Evolutionary conservation across 106 monocot species (phyloP), one percentile per base, ranked within the genome.

Genomic region (Acorus calamus): DNA sequence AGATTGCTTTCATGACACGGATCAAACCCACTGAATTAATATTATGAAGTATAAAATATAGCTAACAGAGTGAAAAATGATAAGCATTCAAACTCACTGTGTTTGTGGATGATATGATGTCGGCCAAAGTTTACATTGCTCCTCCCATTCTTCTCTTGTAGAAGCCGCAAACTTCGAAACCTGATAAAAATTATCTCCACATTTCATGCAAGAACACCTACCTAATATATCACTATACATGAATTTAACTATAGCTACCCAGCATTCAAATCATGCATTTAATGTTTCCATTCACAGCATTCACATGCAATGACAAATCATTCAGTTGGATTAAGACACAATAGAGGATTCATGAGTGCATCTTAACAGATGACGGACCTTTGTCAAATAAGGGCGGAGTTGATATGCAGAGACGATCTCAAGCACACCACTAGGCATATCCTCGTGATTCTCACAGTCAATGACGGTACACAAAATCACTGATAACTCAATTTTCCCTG

Each of bases 61-160:
- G 28, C 28, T 28, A 28, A 28, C 28, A 28, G 28, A 0, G 28
- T 28, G 28, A 28, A 28, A 28, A 28, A 28, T 28, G 28, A 28
- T 28, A 28, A 28, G 28, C 28, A 28, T 28, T 28, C 28, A 28
- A 28, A 28, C 28, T 28, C 28, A 28, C 28, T 28, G 28, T 50
- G 47, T 66, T 53, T 70, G 50, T 55, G 94, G 90, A 71, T 94
- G 94, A 60, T 84, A 94, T 59, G 94, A 90, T 69, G 94, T 94
- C 65, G 94, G 84, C 90, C 94, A 94, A 52, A 90, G 71, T 54
- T 87, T 90, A 80, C 84, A 87, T 55, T 90, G 89, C 28, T 84
- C 87, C 68, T 90, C 82, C 94, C 94, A 94, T 80, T 90, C 84
- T 72, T 87, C 90, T 80, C 90, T 94, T 28, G 87, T 80, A 7